A percentile compares a stretch with the other conserved stretches of the same genome.
Conservation (phyloP, 768 basidiomycete species). For the Galerina sulciceps region DNA sequence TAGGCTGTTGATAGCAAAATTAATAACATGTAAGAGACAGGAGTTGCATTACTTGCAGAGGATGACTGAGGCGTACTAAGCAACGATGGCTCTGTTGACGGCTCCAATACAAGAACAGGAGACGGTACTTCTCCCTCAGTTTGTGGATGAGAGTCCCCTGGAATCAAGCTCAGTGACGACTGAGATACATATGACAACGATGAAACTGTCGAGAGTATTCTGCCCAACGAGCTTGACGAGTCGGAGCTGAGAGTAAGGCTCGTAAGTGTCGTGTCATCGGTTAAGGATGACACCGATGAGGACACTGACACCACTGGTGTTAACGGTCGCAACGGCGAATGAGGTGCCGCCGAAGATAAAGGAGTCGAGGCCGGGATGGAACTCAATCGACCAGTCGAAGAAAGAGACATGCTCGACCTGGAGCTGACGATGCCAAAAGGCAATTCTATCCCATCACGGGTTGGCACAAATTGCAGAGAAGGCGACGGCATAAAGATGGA, state of each 20-base stretch:
- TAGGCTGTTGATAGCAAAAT: slow-evolving; percentile 15
- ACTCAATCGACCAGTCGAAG: slow-evolving; percentile 46
- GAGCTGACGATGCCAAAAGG: slow-evolving; percentile 80
- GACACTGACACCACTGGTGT: slow-evolving; percentile 44
- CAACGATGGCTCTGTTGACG: slow-evolving; percentile 57
- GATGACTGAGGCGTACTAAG: slow-evolving; percentile 46
- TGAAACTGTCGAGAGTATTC: slow-evolving; percentile 41
- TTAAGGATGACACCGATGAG: slow-evolving; percentile 31
- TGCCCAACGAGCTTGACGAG: slow-evolving; percentile 38
- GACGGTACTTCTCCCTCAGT: slow-evolving; percentile 29
- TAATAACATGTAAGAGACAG: not conserved
- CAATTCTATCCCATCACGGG: slow-evolving; percentile 64
- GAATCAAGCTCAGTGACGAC: slow-evolving; percentile 44
- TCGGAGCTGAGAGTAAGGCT: slow-evolving; percentile 34
- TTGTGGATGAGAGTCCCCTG: slow-evolving; percentile 37
- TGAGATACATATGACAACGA: slow-evolving; percentile 46
- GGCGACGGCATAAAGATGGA: slow-evolving; percentile 74
- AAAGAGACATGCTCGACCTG: slow-evolving; percentile 59
- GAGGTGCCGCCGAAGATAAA: slow-evolving; percentile 33
- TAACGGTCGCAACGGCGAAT: slow-evolving; percentile 39
- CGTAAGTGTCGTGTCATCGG: slow-evolving; percentile 37
- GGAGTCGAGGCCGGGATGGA: slow-evolving; percentile 45
- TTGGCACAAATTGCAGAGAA: slow-evolving; percentile 51
- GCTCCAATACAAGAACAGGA: not conserved
- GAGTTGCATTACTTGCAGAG: slow-evolving; percentile 35